Evolutionary conservation across 2,329 filamentous ascomycete species (phyloP), one percentile per base, ranked within the genome.

Genomic region (Diaporthe humulicola): DNA sequence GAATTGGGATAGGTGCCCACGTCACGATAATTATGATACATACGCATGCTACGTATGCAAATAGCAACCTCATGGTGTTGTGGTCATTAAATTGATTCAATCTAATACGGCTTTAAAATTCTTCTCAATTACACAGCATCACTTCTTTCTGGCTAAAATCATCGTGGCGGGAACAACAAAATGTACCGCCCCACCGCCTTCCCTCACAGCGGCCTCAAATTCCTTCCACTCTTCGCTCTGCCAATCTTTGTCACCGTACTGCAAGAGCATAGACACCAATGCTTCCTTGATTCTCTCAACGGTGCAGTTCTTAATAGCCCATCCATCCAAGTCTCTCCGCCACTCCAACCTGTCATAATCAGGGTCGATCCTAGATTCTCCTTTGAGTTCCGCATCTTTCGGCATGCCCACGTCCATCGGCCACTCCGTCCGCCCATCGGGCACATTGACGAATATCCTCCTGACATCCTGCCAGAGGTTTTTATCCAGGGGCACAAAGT

Each of bases 381-480:
- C 30, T 1, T 14, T 28, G 3, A 0, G 14, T 36, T 4, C 22
- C 8, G 3, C 8, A 2, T 17, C 22, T 8, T 30, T 19, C 14
- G 33, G 15, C 33, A 54, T 2, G 15, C 64, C 64, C 30, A 38
- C 22, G 2, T 40, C 64, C n/a, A 2, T 30, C 9, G 70, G 57
- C 70, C 57, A 64, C 38, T 61, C 36, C 4, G 42, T 6, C 48
- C 66, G 70, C 10, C 70, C 70, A 7, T 61, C 17, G 15, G 57
- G 30, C 14, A 72, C 8, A 25, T 73, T 73, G 19, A 70, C 25
- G 9, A n/a, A 73, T 19, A 56, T n/a, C 14, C 71, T 70, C 48
- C 7, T 70, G 19, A 40, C 38, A 14, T 70, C 71, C 22, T 50
- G 5, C 71, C 71, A 73, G 0, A 40, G 1, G 1, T 70, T 38